Evolutionary conservation across 164 flowering plant species (phyloP).

Genomic region (Stephania cephalantha): DNA sequence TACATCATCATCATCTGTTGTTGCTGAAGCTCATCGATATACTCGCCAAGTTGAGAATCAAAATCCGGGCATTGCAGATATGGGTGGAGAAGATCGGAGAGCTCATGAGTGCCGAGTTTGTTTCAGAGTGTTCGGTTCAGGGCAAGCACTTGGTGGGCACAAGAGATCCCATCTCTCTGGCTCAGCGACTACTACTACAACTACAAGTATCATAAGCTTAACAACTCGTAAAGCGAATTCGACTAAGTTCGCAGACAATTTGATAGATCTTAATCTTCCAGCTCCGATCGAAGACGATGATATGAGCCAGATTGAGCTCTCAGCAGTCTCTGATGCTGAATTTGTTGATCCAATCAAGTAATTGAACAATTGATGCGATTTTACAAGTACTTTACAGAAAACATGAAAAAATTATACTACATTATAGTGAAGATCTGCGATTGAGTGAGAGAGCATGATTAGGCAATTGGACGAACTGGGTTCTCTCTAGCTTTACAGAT

Average conservation of each 20-base stretch:
- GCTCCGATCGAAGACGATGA: slow-evolving; percentile 68
- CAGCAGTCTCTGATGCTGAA: slow-evolving; percentile 45
- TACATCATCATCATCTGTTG: not conserved
- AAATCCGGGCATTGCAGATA: slow-evolving; percentile 11
- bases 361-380: not conserved
- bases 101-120: slow-evolving; percentile 75
- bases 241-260: slow-evolving; percentile 24
- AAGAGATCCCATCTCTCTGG: slow-evolving; percentile 61
- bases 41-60: slow-evolving; percentile 5
- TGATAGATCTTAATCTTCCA: slow-evolving; percentile 84
- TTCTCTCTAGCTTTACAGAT: slow-evolving; percentile 16
- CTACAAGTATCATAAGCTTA: not conserved
- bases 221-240: not conserved
- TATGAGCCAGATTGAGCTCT: slow-evolving; percentile 44
- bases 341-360: slow-evolving; percentile 20
- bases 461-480: slow-evolving; percentile 15
- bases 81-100: slow-evolving; percentile 21
- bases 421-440: not conserved
- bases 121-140: slow-evolving; percentile 58
- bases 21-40: not conserved
- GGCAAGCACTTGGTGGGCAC: slow-evolving; percentile 95
- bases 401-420: not conserved
- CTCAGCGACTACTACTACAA: slow-evolving; percentile 5
- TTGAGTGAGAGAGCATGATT: not conserved
- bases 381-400: slow-evolving; percentile 9